Conservation (phyloP, 2,329 filamentous ascomycete genomes). For the Pseudogymnoascus sp. region DNA sequence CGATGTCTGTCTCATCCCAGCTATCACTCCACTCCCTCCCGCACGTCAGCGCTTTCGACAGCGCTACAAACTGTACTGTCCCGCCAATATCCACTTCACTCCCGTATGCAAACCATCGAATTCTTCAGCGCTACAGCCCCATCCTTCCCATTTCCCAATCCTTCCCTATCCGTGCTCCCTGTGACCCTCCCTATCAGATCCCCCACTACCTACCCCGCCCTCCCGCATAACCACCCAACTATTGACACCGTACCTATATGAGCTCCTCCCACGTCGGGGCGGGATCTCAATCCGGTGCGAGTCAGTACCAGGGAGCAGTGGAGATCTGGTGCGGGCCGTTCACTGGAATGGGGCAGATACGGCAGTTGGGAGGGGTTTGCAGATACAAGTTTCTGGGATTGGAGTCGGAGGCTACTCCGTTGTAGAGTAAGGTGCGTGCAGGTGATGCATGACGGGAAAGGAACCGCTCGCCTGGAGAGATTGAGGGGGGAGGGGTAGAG, state of each 20-base stretch:
- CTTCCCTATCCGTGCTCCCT: not conserved
- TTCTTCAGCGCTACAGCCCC: not conserved
- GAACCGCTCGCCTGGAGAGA: slow-evolving; percentile 9
- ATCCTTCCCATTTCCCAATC: not conserved
- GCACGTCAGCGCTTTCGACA: not conserved
- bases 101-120: not conserved
- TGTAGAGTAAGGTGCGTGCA: not conserved
- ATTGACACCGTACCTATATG: not conserved
- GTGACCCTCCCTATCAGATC: not conserved
- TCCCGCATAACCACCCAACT: slow-evolving; percentile 1
- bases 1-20: not conserved
- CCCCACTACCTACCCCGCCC: slow-evolving; percentile 4
- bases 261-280: not conserved
- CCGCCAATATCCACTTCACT: not conserved
- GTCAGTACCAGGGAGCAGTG: not conserved
- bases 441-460: not conserved
- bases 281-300: not conserved
- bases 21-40: not conserved
- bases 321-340: not conserved
- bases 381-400: not conserved
- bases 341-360: not conserved
- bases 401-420: not conserved
- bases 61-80: not conserved
- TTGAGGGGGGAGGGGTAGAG: not conserved
- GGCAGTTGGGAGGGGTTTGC: not conserved